Evolutionary conservation across 495 filamentous ascomycete species (phyloP).

Genomic region (Copromyces sp.): DNA sequence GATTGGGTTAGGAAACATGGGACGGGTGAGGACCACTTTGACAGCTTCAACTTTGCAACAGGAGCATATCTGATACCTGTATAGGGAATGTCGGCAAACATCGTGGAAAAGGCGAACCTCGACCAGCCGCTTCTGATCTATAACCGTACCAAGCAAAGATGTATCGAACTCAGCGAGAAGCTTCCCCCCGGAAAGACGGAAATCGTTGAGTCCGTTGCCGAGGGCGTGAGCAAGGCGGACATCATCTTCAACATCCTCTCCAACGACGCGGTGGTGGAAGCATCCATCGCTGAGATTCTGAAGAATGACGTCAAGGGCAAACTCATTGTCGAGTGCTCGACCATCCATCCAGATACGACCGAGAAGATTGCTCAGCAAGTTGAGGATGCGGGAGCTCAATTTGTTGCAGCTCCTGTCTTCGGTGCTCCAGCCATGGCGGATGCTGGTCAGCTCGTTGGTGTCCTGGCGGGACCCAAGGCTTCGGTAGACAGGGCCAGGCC

Average conservation of each 20-base stretch:
- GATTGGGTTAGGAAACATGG: slow-evolving; percentile 90
- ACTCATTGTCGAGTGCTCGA: slow-evolving; percentile 78
- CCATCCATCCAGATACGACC: slow-evolving; percentile 77
- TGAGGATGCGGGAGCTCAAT: slow-evolving; percentile 49
- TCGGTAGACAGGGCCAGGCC: slow-evolving; percentile 56
- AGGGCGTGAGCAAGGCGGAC: slow-evolving; percentile 57
- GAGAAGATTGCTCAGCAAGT: slow-evolving; percentile 48
- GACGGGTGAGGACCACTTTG: slow-evolving; percentile 48
- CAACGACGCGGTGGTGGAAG: slow-evolving; percentile 61
- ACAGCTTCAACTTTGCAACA: background rate
- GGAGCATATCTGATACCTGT: background rate
- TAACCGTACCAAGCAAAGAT: slow-evolving; percentile 62
- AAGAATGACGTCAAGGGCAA: slow-evolving; percentile 52
- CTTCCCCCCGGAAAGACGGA: slow-evolving; percentile 48
- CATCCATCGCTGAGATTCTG: slow-evolving; percentile 44
- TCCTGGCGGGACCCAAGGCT: slow-evolving; percentile 57
- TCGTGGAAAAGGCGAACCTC: slow-evolving; percentile 66
- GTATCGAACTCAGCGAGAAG: slow-evolving; percentile 43
- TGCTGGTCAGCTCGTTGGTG: slow-evolving; percentile 60
- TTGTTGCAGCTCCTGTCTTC: slow-evolving; percentile 76
- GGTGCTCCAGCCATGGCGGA: slow-evolving; percentile 74
- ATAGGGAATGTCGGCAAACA: slow-evolving; percentile 79
- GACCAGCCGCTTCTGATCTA: slow-evolving; percentile 60
- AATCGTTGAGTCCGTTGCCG: slow-evolving; percentile 50
- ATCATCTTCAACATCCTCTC: slow-evolving; percentile 79